These are phyloP conservation scores for Xylariales sp. DNA, from an alignment of 2,329 filamentous ascomycete genomes.

Conservation along the genomic window DNA sequence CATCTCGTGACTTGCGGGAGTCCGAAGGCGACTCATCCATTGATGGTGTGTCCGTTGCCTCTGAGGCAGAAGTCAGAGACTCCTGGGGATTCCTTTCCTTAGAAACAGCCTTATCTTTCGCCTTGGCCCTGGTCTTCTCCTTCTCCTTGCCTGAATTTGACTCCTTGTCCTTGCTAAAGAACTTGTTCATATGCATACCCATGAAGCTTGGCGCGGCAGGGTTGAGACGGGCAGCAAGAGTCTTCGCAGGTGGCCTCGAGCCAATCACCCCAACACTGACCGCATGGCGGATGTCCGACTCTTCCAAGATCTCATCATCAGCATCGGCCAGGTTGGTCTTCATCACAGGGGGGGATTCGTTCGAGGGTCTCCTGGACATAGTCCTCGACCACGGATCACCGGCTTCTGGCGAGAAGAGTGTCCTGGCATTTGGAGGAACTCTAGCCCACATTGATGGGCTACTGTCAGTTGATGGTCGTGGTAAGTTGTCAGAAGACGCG, in stretches of 20 bases:
- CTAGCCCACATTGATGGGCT: constrained; percentile 70
- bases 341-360: constrained; percentile 64
- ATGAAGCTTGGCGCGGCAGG: constrained; percentile 69
- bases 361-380: constrained; percentile 76
- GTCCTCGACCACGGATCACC: constrained; percentile 53
- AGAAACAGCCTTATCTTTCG: constrained; percentile 35
- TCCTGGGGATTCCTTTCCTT: constrained; percentile 32
- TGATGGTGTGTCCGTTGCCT: constrained; percentile 28
- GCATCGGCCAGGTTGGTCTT: constrained; percentile 59
- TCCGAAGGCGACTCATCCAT: constrained; percentile 48
- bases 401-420: constrained; percentile 62
- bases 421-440: constrained; percentile 44
- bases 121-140: constrained; percentile 32
- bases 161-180: too few relatives aligned
- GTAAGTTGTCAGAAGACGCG: constrained; percentile 63
- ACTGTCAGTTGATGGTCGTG: constrained; percentile 74
- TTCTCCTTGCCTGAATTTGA: constrained; percentile 27
- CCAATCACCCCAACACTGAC: constrained; percentile 70
- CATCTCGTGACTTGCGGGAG: constrained; percentile 51
- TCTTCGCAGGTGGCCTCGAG: constrained; percentile 59
- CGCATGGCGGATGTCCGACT: constrained; percentile 50
- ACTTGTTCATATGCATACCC: constrained; percentile 52
- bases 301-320: constrained; percentile 59
- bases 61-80: constrained; percentile 32
- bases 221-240: constrained; percentile 64